These are phyloP conservation scores for Agrostemma githago DNA, from an alignment of 148 eudicot genomes.

Conservation along the genomic window DNA sequence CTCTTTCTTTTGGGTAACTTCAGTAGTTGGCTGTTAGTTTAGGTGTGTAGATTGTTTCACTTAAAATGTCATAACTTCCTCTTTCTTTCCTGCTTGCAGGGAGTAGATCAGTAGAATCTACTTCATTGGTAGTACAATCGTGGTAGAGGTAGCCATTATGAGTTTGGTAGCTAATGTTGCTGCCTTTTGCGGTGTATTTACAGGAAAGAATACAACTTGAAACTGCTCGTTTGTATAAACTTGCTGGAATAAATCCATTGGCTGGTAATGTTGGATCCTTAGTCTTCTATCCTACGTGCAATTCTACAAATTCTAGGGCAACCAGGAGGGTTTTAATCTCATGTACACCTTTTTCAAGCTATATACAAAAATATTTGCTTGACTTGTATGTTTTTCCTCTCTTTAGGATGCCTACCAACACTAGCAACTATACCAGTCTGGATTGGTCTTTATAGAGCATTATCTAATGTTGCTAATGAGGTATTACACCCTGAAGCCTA, in stretches of 20 bases:
- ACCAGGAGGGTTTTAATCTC: neutral
- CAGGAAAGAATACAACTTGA: slow-evolving; percentile 92
- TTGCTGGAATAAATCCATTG: slow-evolving; percentile 87
- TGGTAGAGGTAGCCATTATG: neutral
- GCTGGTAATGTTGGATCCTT: slow-evolving; percentile 51
- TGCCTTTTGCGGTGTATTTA: slow-evolving; percentile 26
- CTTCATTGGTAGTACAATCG: neutral
- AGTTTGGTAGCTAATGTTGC: neutral
- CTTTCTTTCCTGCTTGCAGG: neutral
- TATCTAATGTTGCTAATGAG: slow-evolving; percentile 96
- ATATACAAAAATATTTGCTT: neutral
- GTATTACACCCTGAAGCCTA: slow-evolving; percentile 28
- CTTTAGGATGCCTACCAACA: slow-evolving; percentile 84
- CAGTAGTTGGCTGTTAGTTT: neutral
- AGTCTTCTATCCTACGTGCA: neutral
- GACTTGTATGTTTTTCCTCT: neutral
- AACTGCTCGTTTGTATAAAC: slow-evolving; percentile 83
- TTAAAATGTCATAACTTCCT: neutral
- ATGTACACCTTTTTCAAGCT: slow-evolving; percentile 3
- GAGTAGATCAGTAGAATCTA: neutral
- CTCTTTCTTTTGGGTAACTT: neutral
- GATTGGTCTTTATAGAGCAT: slow-evolving; percentile 96
- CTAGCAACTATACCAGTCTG: slow-evolving; percentile 95
- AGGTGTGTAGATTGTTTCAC: neutral
- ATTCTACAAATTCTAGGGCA: neutral